Evolutionary conservation across 1,139 yeast species (phyloP).

Genomic region (Trichomonascaceae sp.): DNA sequence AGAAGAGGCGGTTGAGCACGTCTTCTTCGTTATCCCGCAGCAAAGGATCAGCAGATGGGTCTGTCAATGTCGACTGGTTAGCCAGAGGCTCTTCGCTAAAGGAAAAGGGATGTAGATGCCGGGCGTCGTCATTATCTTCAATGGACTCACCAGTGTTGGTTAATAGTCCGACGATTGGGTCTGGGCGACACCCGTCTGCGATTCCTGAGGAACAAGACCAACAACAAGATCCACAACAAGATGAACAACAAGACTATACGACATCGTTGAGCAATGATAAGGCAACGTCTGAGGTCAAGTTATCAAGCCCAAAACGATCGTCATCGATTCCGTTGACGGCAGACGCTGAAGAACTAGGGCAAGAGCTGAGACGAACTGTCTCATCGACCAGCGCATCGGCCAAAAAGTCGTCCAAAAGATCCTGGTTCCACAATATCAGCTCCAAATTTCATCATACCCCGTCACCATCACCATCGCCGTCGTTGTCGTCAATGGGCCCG

Average conservation of each 20-base stretch:
- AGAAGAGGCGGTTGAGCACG: no score
- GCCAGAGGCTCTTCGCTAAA: slow-evolving; percentile 46
- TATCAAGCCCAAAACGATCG: no score
- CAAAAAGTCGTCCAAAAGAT: slow-evolving; percentile 4
- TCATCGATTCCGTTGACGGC: not conserved
- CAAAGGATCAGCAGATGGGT: no score
- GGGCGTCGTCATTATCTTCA: not conserved
- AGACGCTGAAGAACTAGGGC: not conserved
- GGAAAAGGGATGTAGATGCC: slow-evolving; percentile 24
- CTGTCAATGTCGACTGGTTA: slow-evolving; percentile 50
- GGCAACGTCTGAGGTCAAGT: no score
- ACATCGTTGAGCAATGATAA: no score
- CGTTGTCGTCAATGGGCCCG: not conserved
- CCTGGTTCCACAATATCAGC: slow-evolving; percentile 8
- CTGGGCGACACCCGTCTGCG: no score
- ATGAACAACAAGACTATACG: no score
- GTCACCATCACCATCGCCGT: not conserved
- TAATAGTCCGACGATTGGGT: no score
- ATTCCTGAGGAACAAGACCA: no score
- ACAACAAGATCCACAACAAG: no score
- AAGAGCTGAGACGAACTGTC: not conserved
- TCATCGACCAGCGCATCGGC: not conserved
- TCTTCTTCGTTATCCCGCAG: no score
- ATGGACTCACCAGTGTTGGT: no score
- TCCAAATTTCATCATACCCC: slow-evolving; percentile 3